These are phyloP conservation scores for Agaricus sinodeliciosus DNA, from an alignment of 768 basidiomycete species.

Conservation along the genomic window DNA sequence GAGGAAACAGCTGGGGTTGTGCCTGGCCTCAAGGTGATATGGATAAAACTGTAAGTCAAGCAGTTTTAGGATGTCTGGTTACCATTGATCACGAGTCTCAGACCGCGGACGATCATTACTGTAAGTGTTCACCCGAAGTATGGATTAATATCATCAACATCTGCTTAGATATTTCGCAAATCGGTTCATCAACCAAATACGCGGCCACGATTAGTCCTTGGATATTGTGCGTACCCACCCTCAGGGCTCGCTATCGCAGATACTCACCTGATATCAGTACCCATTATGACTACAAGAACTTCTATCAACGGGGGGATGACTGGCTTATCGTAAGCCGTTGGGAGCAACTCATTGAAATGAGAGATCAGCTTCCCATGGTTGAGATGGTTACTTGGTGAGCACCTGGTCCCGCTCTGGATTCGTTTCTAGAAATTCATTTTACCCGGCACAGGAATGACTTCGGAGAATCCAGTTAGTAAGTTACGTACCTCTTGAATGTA, in stretches of 20 bases:
- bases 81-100: constrained; percentile 13
- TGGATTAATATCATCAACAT: not conserved
- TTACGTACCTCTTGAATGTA: not conserved
- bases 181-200: constrained; percentile 30
- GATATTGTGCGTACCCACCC: constrained; percentile 32
- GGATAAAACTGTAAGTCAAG: constrained; percentile 32
- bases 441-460: constrained; percentile 52
- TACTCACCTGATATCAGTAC: constrained; percentile 31
- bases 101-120: constrained; percentile 43
- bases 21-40: constrained; percentile 50
- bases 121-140: constrained; percentile 17
- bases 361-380: constrained; percentile 45
- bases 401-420: not conserved
- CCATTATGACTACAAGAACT: constrained; percentile 56
- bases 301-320: constrained; percentile 57
- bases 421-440: not conserved
- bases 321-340: constrained; percentile 65
- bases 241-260: too few species aligned
- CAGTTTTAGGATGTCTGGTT: too few species aligned
- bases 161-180: constrained; percentile 32
- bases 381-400: constrained; percentile 65
- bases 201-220: constrained; percentile 41
- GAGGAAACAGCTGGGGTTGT: constrained; percentile 45
- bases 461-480: constrained; percentile 69
- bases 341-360: constrained; percentile 59